phyloP scores from a whole-genome alignment of 73 alveolate genomes.

The Durusdinium trenchii region DNA sequence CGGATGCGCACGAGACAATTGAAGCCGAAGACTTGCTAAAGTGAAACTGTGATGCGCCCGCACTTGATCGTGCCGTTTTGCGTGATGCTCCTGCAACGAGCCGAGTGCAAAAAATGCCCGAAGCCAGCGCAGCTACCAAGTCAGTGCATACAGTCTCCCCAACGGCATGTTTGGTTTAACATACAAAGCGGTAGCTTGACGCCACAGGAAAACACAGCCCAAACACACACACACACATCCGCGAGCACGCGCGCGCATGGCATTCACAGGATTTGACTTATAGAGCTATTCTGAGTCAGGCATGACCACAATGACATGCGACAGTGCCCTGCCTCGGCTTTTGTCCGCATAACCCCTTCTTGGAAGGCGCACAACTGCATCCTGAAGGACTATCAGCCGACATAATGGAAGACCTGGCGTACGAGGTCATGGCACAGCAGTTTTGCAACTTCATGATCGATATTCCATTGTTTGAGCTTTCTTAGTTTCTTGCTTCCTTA shows the following conservation, averaged over 20 bases:
- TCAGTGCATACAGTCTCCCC: not conserved
- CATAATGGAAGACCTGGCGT: constrained; percentile 22
- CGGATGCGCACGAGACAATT: not conserved
- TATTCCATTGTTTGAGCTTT: no score
- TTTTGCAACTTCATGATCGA: not conserved
- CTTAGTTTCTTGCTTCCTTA: no score
- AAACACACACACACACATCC: not conserved
- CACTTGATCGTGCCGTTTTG: constrained; percentile 21
- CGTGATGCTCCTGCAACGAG: not conserved
- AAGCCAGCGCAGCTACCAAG: not conserved
- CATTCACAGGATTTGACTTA: not conserved
- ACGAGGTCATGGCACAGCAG: not conserved
- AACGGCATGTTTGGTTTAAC: not conserved
- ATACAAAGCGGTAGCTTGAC: no score
- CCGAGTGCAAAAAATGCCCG: no score
- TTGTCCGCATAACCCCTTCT: not conserved
- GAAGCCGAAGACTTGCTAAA: not conserved
- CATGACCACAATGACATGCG: not conserved
- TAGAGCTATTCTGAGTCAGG: not conserved
- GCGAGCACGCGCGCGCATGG: not conserved
- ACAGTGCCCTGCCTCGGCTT: not conserved
- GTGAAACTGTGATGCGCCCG: constrained; percentile 49
- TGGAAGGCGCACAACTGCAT: not conserved
- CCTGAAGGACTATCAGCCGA: not conserved
- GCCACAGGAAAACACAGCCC: not conserved